Evolutionary conservation across 257 asterid species (phyloP), one percentile per base, ranked within the genome.

Genomic region (Echium plantagineum): DNA sequence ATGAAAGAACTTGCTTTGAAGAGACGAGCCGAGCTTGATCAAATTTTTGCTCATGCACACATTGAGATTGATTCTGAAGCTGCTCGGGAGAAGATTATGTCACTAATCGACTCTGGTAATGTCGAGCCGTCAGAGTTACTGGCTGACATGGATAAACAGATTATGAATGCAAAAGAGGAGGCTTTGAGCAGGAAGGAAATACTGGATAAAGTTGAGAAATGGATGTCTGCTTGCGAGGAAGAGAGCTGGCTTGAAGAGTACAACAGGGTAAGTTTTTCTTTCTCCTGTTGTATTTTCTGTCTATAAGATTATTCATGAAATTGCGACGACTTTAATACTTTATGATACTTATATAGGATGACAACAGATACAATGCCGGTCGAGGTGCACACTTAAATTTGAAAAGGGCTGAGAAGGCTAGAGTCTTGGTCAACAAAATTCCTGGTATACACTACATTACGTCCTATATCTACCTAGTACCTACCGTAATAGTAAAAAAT

Each of bases 181-280:
- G 87, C 97, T 60, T 38, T 69, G 22, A 93, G 96, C 73, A 78
- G 99, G 81, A 93, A 76, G 73, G 99, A 89, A 20, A 93, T 93
- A 79, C 71, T 93, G 84, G 99, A 89, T 62, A 93, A 93, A 77
- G 99, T 93, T 73, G 99, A 89, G 74, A 89, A 85, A 63, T 89
- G 95, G 96, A 85, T 89, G 96, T 80, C 95, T 19, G 82, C 96
- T 67, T 93, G 99, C 74, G 97, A 93, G 75, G 96, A 89, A 75
- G 96, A 89, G 84, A 85, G 90, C 67, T 89, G 96, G 97, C 96
- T 89, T 63, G 99, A 93, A 69, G 99, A 93, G 73, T 89, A 93
- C 77, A 93, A 76, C 59, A 80, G 94, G 94, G 99, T 89, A 82
- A 69, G 30, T 12, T 17, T 64, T 52, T 48, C 52, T 31, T 47